Evolutionary conservation across 139 green algal genomes (phyloP), one percentile per base, ranked within the genome.

Genomic region (Nannochloris sp.): DNA sequence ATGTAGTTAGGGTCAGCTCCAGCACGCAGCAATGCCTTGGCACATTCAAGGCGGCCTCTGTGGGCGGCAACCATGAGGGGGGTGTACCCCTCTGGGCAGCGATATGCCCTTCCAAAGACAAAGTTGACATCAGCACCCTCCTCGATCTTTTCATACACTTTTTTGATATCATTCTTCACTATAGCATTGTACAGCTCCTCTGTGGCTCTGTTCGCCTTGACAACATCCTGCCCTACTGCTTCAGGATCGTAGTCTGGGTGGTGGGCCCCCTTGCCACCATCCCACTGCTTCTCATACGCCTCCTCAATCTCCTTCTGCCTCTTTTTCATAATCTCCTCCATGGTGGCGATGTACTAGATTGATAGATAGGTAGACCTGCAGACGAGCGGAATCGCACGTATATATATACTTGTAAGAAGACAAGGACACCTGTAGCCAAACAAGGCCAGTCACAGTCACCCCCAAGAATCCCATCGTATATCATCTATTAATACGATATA

Each of bases 71-170:
- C 84, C 90, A 97, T 97, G 26, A 97, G 82, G 0, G 89, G 85
- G 0, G 90, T 96, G 83, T 97, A 97, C 16, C 90, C 90, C 65
- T 93, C 85, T 14, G 73, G 64, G 56, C 80, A 91, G 37, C 25
- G 17, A 73, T 95, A 96, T 2, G 85, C 85, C 4, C 62, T 23
- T 0, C 86, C 87, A 78, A 95, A 97, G 13, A 96, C 83, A 71
- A 95, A 97, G 78, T 95, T 95, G 26, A 95, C 86, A 64, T 97
- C 91, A 0, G 90, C 91, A 1, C 90, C 91, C 14, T 88, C 91
- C 25, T 92, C 86, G 20, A 97, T 92, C 77, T 95, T 95, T 59
- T 90, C 80, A 71, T 97, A 97, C 53, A 94, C 84, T 36, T 78
- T 44, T 30, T 74, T 81, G 20, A 93, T 71, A 65, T 93, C 85